Percentiles rank a stretch among this genome's conserved stretches.
Evolutionary conservation across 1,284 basidiomycete species (phyloP).

Genomic region (Papiliotrema terrestris): DNA sequence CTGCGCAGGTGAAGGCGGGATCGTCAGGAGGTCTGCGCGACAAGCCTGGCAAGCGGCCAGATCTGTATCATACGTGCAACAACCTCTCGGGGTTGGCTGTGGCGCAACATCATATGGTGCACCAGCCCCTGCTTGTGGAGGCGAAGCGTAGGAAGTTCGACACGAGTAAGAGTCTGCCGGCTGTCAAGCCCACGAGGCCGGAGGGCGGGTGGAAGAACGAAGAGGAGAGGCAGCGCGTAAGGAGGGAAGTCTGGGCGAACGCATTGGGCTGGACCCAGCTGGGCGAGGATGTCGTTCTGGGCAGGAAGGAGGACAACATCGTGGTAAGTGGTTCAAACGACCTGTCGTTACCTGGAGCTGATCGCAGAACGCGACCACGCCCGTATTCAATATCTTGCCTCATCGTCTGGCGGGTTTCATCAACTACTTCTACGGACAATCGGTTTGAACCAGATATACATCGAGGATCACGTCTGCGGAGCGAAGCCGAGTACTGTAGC

Average conservation of each 20-base stretch:
- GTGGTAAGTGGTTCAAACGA: slow-evolving; percentile 57
- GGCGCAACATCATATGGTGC: slow-evolving; percentile 72
- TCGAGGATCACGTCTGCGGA: not conserved
- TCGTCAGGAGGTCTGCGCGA: slow-evolving; percentile 78
- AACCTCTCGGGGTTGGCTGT: slow-evolving; percentile 82
- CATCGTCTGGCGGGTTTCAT: slow-evolving; percentile 69
- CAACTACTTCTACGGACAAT: slow-evolving; percentile 71
- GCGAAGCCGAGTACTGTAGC: not conserved
- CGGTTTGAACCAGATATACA: not conserved
- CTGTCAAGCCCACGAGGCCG: slow-evolving; percentile 20
- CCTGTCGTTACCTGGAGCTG: slow-evolving; percentile 3
- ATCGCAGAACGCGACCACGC: slow-evolving; percentile 77
- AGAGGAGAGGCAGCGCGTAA: slow-evolving; percentile 48
- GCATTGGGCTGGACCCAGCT: slow-evolving; percentile 75
- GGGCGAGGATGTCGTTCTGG: slow-evolving; percentile 58
- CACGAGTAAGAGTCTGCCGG: slow-evolving; percentile 25
- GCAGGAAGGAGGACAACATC: slow-evolving; percentile 60
- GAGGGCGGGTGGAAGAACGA: slow-evolving; percentile 31
- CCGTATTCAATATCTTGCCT: slow-evolving; percentile 77
- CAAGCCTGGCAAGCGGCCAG: slow-evolving; percentile 84
- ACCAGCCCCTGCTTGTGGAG: slow-evolving; percentile 53
- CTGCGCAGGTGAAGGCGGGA: slow-evolving; percentile 67
- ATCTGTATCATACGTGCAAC: slow-evolving; percentile 89
- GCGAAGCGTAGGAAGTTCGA: slow-evolving; percentile 44
- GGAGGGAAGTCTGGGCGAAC: slow-evolving; percentile 58